Percentiles rank a stretch among this genome's conserved stretches.
These are phyloP conservation scores for Saccharomycopsis hybrid DNA, from an alignment of 1,139 yeast species.

Conservation along the genomic window DNA sequence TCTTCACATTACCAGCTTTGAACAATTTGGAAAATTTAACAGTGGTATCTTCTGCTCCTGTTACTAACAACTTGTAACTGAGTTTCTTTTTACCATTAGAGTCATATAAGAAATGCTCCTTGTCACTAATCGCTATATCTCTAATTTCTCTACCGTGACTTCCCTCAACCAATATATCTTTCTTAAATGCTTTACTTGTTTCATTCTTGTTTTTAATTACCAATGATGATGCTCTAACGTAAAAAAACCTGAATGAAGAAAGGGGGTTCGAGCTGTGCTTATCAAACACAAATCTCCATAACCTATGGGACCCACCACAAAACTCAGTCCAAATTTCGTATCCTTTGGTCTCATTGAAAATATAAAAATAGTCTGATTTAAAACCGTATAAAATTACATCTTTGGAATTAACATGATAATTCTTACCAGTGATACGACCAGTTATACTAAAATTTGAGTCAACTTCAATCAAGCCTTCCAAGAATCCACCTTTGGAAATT, in stretches of 20 bases:
- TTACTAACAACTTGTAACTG: constrained; percentile 40
- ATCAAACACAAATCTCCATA: constrained; percentile 55
- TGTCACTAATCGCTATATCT: constrained; percentile 47
- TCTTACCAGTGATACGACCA: neutral
- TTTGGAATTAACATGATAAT: constrained; percentile 26
- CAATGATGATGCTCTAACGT: constrained; percentile 49
- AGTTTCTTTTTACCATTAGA: too few relatives aligned
- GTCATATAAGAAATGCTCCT: constrained; percentile 9
- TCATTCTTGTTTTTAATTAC: constrained; percentile 28
- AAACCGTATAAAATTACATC: constrained; percentile 72
- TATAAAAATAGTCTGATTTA: constrained; percentile 67
- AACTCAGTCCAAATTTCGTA: constrained; percentile 59
- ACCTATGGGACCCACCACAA: constrained; percentile 93
- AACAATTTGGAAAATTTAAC: constrained; percentile 49
- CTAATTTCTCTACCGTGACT: constrained; percentile 89
- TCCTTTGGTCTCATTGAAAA: constrained; percentile 79
- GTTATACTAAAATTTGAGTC: constrained; percentile 7
- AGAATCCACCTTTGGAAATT: constrained; percentile 57
- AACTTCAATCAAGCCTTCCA: constrained; percentile 62
- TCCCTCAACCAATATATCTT: constrained; percentile 43
- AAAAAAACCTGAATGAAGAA: constrained; percentile 35
- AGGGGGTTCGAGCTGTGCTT: too few relatives aligned
- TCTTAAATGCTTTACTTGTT: constrained; percentile 26
- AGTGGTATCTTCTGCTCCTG: constrained; percentile 89
- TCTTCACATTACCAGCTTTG: constrained; percentile 36